A percentile compares a stretch with the other conserved stretches of the same genome.
phyloP scores from a whole-genome alignment of 805 yeast species.

The Lipomyces lipofer region DNA sequence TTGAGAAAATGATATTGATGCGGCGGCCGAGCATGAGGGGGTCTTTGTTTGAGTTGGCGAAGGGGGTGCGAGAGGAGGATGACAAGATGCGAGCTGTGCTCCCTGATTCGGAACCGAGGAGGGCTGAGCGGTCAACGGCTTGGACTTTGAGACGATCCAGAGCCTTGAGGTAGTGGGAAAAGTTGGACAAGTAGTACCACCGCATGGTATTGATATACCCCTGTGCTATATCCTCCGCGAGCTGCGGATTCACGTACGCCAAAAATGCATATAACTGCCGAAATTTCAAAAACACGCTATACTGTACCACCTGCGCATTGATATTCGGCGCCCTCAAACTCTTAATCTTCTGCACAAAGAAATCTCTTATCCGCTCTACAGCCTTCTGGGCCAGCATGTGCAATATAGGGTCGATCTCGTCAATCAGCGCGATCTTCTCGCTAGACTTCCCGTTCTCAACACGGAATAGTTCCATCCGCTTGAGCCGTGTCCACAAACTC shows the following conservation, averaged over 20 bases:
- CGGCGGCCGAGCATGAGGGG: constrained; percentile 62
- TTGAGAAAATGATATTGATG: constrained; percentile 54
- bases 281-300: constrained; percentile 55
- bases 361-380: constrained; percentile 74
- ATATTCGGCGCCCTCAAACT: constrained; percentile 61
- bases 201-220: constrained; percentile 88
- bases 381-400: constrained; percentile 44
- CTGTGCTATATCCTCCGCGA: constrained; percentile 70
- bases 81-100: constrained; percentile 3
- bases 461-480: constrained; percentile 52
- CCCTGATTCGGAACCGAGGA: constrained; percentile 51
- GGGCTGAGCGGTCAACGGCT: constrained; percentile 55
- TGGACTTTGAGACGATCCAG: constrained; percentile 62
- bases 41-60: constrained; percentile 41
- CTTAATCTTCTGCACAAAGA: constrained; percentile 63
- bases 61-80: constrained; percentile 18
- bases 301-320: constrained; percentile 76
- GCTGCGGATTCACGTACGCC: constrained; percentile 51
- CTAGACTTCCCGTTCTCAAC: constrained; percentile 26
- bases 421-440: constrained; percentile 8
- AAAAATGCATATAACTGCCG: constrained; percentile 64
- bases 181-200: constrained; percentile 86
- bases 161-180: constrained; percentile 72
- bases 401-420: constrained; percentile 23
- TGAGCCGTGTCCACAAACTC: constrained; percentile 57